A percentile compares a stretch with the other conserved stretches of the same genome.
Conservation (phyloP, 108 stramenopile genomes). For the Mayamaea pseudoterrestris region DNA sequence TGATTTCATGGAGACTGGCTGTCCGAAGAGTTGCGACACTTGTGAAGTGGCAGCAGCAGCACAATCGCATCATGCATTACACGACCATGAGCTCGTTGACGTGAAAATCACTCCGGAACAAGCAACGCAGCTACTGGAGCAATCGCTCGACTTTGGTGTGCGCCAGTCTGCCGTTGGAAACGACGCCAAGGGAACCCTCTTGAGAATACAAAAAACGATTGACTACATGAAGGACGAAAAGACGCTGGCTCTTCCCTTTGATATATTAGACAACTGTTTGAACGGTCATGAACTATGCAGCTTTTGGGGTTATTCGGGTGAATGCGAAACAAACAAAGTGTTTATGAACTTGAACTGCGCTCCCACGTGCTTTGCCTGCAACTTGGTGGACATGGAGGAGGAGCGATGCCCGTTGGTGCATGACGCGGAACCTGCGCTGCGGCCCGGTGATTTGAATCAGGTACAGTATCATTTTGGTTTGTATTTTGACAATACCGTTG, state of each 20-base stretch:
- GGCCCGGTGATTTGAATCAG: constrained; percentile 39
- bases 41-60: too few relatives aligned
- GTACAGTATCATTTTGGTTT: too few relatives aligned
- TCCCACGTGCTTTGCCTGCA: constrained; percentile 38
- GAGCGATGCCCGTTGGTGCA: constrained; percentile 23
- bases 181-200: constrained; percentile 23
- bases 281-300: constrained; percentile 15
- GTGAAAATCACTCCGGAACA: constrained; percentile 1
- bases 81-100: too few relatives aligned
- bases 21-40: not conserved
- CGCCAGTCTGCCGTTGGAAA: constrained; percentile 39
- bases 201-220: constrained; percentile 9
- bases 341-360: constrained; percentile 36
- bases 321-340: constrained; percentile 36
- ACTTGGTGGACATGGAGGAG: constrained; percentile 20
- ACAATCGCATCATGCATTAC: too few relatives aligned
- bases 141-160: constrained; percentile 37
- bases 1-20: constrained; percentile 1
- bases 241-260: constrained; percentile 20
- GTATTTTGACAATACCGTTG: too few relatives aligned
- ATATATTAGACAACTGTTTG: constrained; percentile 17
- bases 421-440: constrained; percentile 11
- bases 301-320: constrained; percentile 15
- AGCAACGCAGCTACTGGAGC: constrained; percentile 18
- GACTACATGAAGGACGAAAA: constrained; percentile 6